Evolutionary conservation across 768 basidiomycete species (phyloP).

Genomic region (Heimioporus sp.): DNA sequence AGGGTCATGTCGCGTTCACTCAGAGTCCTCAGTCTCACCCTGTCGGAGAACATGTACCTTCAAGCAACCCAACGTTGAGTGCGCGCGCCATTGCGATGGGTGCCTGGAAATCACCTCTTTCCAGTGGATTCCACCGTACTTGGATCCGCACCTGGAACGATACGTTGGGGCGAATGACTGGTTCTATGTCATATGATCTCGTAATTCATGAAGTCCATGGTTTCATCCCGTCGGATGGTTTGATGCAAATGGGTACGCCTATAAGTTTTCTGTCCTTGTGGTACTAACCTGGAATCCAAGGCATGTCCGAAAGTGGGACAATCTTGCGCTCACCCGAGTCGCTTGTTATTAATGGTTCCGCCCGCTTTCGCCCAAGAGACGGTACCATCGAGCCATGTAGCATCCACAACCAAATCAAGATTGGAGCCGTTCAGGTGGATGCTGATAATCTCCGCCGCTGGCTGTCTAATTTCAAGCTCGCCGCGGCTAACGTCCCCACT

Average conservation of each 20-base stretch:
- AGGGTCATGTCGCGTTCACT: conserved; percentile 54
- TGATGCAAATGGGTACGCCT: conserved; percentile 29
- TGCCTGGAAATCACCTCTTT: conserved; percentile 63
- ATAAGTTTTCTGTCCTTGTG: not conserved
- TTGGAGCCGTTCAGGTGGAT: conserved; percentile 48
- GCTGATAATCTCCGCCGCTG: conserved; percentile 37
- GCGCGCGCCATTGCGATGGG: conserved; percentile 47
- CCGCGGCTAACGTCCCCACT: conserved; percentile 1
- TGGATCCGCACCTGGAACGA: conserved; percentile 70
- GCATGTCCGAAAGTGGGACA: conserved; percentile 23
- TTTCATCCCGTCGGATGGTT: conserved; percentile 29
- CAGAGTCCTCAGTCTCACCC: conserved; percentile 39
- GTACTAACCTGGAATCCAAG: conserved; percentile 7
- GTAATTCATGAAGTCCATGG: conserved; percentile 48
- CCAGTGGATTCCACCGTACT: conserved; percentile 58
- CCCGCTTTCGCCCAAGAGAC: conserved; percentile 57
- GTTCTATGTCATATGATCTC: conserved; percentile 51
- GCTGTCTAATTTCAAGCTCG: conserved; percentile 10
- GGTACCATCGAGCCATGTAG: conserved; percentile 54
- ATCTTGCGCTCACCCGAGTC: conserved; percentile 49
- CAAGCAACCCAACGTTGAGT: conserved; percentile 16
- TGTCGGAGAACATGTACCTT: conserved; percentile 10
- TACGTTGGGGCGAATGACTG: conserved; percentile 64
- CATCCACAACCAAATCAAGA: conserved; percentile 41
- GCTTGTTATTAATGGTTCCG: conserved; percentile 45